Base-by-base conservation (phyloP, 305 asterid genomes). In the Solanum hybrid region DNA sequence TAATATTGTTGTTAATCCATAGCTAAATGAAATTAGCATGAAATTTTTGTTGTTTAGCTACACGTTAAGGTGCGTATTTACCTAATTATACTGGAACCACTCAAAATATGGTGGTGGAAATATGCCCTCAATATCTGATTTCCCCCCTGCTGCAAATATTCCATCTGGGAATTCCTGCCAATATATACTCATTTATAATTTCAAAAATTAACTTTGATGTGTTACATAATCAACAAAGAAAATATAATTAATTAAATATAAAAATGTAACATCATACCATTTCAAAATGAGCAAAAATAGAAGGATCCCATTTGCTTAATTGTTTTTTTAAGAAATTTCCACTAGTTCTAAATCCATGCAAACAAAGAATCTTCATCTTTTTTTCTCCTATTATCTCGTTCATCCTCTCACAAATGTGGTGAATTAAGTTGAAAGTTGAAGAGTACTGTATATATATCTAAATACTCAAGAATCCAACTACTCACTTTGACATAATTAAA, bases 261-360 rank as follows among this genome's bases (percentile, higher is more conserved):
- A 81, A 4, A 4, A 5, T 11, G 14, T 69, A 14, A 31, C 71
- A n/a, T 66, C 72, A 42, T 92, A 95, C 97, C 95, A 94, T 64
- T 38, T 93, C 90, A 90, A 93, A 94, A 81, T 91, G 91, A 75
- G 94, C 89, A 86, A 95, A 91, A 89, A 93, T 91, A 7, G 96
- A 93, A 80, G 96, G 94, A 90, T 95, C 94, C 96, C 97, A 95
- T 91, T 93, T 94, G 94, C 94, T 95, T 91, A 95, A 90, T 91
- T 95, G 96, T 91, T 93, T 95, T 82, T 75, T 93, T 78, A 95
- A 94, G 91, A 93, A 93, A 77, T 91, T 92, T 4, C 97, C 97
- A 92, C 94, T 95, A 45, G 96, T 95, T 93, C 96, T 93, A 93
- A 95, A 95, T 73, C 97, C 97, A 94, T 95, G 97, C 89, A 95